Evolutionary conservation across 805 yeast species (phyloP).

Genomic region (Saturnispora silvae): DNA sequence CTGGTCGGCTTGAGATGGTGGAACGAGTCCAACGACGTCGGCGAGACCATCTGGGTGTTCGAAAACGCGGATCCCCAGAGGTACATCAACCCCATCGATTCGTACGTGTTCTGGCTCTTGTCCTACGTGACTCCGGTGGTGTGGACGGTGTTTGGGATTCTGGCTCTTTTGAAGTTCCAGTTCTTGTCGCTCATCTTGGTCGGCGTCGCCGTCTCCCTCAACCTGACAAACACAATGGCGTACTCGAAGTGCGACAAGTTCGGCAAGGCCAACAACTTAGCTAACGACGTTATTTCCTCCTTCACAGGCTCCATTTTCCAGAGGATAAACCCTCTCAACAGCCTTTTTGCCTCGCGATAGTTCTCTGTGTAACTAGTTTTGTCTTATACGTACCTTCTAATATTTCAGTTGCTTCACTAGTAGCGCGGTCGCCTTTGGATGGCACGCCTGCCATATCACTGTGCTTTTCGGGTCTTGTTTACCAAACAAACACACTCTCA

Average conservation of each 20-base stretch:
- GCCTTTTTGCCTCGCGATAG: constrained; percentile 10
- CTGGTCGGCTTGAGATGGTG: constrained; percentile 94
- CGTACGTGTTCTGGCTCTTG: constrained; percentile 78
- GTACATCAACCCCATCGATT: constrained; percentile 81
- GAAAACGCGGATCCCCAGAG: constrained; percentile 70
- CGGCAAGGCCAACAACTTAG: constrained; percentile 67
- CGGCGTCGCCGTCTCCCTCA: constrained; percentile 56
- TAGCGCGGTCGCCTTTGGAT: too few species aligned
- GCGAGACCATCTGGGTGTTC: constrained; percentile 76
- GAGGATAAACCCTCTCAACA: constrained; percentile 34
- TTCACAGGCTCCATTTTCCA: constrained; percentile 34
- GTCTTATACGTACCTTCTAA: too few species aligned
- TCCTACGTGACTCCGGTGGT: constrained; percentile 63
- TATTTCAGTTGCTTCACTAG: constrained; percentile 1
- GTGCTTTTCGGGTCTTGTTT: too few species aligned
- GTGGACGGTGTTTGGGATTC: constrained; percentile 65
- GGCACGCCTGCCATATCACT: too few species aligned
- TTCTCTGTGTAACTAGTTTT: background rate
- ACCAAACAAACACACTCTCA: too few species aligned
- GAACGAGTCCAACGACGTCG: constrained; percentile 67
- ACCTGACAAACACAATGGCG: constrained; percentile 78
- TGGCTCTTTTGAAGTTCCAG: constrained; percentile 72
- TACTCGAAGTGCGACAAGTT: constrained; percentile 89
- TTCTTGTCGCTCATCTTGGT: constrained; percentile 56
- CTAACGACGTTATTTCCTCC: constrained; percentile 44